phyloP scores from a whole-genome alignment of 495 filamentous ascomycete genomes.

The Staphylotrichum longicolle region DNA sequence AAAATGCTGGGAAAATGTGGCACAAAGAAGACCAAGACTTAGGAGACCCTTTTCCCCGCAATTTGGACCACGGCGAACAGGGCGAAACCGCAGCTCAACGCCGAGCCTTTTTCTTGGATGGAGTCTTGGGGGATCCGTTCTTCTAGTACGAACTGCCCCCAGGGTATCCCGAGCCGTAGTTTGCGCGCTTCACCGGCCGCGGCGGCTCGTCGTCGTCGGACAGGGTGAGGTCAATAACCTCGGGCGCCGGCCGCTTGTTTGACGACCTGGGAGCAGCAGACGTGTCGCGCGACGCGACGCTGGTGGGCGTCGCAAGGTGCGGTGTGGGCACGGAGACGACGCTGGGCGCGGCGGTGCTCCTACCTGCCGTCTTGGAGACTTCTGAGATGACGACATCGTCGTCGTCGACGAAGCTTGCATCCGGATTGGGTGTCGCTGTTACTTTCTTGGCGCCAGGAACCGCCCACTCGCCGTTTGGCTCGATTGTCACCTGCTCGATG shows the following conservation, averaged over 20 bases:
- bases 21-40: neutral
- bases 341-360: conserved; percentile 21
- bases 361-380: conserved; percentile 26
- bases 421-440: conserved; percentile 15
- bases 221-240: conserved; percentile 76
- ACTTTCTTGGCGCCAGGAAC: conserved; percentile 38
- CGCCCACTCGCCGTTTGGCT: conserved; percentile 83
- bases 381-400: conserved; percentile 71
- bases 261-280: conserved; percentile 44
- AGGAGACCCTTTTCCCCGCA: neutral
- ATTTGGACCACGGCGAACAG: neutral
- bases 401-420: conserved; percentile 48
- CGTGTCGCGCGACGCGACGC: conserved; percentile 30
- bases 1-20: conserved; percentile 6
- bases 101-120: neutral
- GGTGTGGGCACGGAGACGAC: conserved; percentile 16
- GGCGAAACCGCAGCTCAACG: neutral
- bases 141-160: conserved; percentile 4
- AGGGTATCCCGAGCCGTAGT: conserved; percentile 25
- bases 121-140: neutral
- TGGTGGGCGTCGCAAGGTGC: conserved; percentile 32
- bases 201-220: conserved; percentile 69
- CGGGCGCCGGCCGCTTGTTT: conserved; percentile 60
- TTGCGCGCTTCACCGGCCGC: conserved; percentile 56
- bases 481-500: conserved; percentile 82